These are phyloP conservation scores for Aureobasidium sp. DNA, from an alignment of 2,329 filamentous ascomycete genomes.

Conservation along the genomic window DNA sequence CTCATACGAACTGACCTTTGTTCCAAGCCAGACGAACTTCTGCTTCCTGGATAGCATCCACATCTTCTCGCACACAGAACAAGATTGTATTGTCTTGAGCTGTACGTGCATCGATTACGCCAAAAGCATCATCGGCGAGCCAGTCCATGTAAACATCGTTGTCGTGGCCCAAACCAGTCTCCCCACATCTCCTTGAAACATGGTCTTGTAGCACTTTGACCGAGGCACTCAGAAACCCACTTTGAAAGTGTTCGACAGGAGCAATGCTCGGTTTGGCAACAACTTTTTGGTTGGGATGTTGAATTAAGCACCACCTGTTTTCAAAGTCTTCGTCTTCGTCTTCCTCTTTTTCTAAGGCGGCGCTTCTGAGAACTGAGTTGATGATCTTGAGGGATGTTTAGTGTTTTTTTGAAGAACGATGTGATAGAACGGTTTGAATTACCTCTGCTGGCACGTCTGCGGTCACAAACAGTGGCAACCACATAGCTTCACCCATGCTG, in stretches of 20 bases:
- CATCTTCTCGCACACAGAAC: neutral
- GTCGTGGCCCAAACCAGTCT: neutral
- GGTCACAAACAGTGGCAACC: neutral
- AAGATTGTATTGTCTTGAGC: neutral
- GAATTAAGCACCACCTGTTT: neutral
- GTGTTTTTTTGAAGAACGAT: neutral
- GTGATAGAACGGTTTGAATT: neutral
- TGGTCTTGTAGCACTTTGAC: neutral
- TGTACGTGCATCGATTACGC: neutral
- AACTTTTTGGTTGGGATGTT: neutral
- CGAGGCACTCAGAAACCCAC: neutral
- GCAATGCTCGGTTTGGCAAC: neutral
- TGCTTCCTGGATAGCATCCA: neutral
- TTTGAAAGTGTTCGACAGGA: neutral
- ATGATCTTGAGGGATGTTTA: neutral
- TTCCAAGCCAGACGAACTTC: neutral
- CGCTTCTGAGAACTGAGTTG: neutral
- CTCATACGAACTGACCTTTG: neutral
- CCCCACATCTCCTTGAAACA: neutral
- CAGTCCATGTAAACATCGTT: neutral
- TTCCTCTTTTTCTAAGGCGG: neutral
- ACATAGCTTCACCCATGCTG: neutral
- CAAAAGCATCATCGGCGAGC: neutral
- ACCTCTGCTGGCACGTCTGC: neutral
- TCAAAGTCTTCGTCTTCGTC: neutral